Evolutionary conservation across 331 rosid species (phyloP), one percentile per base, ranked within the genome.

Genomic region (Saraca asoca): DNA sequence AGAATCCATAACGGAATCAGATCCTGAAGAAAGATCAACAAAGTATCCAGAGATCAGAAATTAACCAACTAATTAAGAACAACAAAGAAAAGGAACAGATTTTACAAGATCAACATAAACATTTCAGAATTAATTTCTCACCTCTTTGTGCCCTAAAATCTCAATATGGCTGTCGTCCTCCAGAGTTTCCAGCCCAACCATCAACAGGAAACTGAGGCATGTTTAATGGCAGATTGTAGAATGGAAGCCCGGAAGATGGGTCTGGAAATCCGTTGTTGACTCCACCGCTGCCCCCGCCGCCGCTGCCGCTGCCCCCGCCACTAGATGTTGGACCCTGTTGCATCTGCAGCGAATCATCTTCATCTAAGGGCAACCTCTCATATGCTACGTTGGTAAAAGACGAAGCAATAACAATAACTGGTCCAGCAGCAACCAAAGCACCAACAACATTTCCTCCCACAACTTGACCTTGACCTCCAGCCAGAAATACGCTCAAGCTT

Each of bases 361-460:
- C 96, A 2, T 87, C 98, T 48, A 93, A 73, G 3, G 98, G 96
- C 79, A 93, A 52, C 35, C 96, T 87, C 77, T 93, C 98, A 44
- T 93, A 93, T 0, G 96, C 95, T 7, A 93, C 96, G 64, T 93
- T 89, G 6, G 98, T 89, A 20, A 93, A 93, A 0, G 98, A 89
- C 1, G 98, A 93, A 19, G 95, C 95, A 33, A 93, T 89, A 7
- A 93, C 91, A 35, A 87, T 93, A 8, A 93, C 87, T 0, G 98
- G 96, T 0, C 98, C 98, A 0, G 94, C 75, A 0, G 98, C 98
- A 39, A 89, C 70, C 69, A 93, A 70, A 54, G 96, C 79, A 5
- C 98, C 98, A 17, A 87, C 90, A 33, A 93, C 91, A 70, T 89
- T 93, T 0, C 98, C 98, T 37, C 98, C 98, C 3, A 93, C 82